A percentile compares a stretch with the other conserved stretches of the same genome.
These are phyloP conservation scores for Phylloporus scabripes DNA, from an alignment of 768 basidiomycete genomes.

Conservation along the genomic window DNA sequence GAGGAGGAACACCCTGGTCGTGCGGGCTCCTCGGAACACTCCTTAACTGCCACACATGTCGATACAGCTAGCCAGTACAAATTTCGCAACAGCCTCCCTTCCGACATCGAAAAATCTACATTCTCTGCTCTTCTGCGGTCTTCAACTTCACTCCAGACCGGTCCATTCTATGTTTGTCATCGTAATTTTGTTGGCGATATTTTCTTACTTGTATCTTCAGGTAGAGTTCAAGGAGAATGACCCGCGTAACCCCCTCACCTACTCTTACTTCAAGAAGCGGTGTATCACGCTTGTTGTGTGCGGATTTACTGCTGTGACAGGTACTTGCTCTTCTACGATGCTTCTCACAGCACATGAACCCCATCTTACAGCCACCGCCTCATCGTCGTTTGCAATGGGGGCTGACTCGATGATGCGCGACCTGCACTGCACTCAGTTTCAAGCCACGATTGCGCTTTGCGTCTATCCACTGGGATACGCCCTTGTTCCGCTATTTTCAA, in stretches of 20 bases:
- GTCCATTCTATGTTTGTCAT: constrained; percentile 12
- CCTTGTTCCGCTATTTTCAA: constrained; percentile 55
- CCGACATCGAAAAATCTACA: constrained; percentile 9
- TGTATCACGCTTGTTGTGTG: constrained; percentile 29
- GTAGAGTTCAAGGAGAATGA: constrained; percentile 36
- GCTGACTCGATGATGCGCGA: constrained; percentile 47
- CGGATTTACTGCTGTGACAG: constrained; percentile 26
- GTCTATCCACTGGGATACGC: constrained; percentile 60
- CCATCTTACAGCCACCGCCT: constrained; percentile 40
- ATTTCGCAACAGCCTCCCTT: neutral
- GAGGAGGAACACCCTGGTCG: constrained; percentile 6
- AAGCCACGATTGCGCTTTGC: constrained; percentile 44
- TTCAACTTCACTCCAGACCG: constrained; percentile 1
- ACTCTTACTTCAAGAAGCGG: constrained; percentile 37
- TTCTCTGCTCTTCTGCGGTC: neutral
- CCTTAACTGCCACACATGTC: constrained; percentile 10
- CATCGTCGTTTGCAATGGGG: constrained; percentile 51
- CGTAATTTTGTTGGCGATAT: neutral
- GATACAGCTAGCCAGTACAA: constrained; percentile 3
- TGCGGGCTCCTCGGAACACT: constrained; percentile 10
- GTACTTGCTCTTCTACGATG: constrained; percentile 7
- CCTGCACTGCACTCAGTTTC: constrained; percentile 38
- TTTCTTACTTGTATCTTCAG: constrained; percentile 15
- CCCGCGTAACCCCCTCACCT: constrained; percentile 35
- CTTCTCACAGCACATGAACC: neutral